Evolutionary conservation across 805 yeast genomes (phyloP), one percentile per base, ranked within the genome.

Genomic region (Wickerhamomyces sydowiorum): DNA sequence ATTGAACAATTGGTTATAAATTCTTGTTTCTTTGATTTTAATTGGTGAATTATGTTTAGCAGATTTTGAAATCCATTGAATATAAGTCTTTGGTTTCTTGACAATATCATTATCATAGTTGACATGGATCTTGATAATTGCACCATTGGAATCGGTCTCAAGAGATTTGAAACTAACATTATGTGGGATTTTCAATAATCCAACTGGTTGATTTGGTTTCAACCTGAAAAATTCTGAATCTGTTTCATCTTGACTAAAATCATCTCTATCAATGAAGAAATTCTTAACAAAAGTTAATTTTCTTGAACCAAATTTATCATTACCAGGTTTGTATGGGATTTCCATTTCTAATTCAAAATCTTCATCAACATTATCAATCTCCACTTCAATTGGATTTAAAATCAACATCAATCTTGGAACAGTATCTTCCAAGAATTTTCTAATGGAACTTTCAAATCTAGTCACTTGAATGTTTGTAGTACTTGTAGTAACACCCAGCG

Each of bases 351-450:
- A 91, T 54, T 75, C 79, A 59, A 70, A 84, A 53, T 81, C 86
- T 25, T 84, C 95, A 12, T 77, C 73, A 36, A 91, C 71, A 60
- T 91, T 91, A 43, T 86, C 96, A 43, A 93, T 67, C 41, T 83
- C 79, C 47, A 93, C 82, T 57, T 79, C 83, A 43, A 93, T 66
- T 23, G 99, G 99, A 55, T 88, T 86, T 51, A 84, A 76, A 41
- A 93, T 73, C 77, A 93, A 80, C 96, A 93, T 90, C 55, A 93
- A 72, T 63, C 99, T 80, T 43, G 99, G 98, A 15, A 96, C 89
- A 18, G 89, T 79, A 54, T 80, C 82, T 68, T 93, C 99, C 57
- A 93, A 73, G 64, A 79, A 93, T 49, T 78, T 75, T 65, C 99
- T 82, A 43, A 93, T 79, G 2, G 97, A 81, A 58, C 82, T 78